These are phyloP conservation scores for Psidium friedrichsthalianum DNA, from an alignment of 345 rosid genomes.

Conservation along the genomic window DNA sequence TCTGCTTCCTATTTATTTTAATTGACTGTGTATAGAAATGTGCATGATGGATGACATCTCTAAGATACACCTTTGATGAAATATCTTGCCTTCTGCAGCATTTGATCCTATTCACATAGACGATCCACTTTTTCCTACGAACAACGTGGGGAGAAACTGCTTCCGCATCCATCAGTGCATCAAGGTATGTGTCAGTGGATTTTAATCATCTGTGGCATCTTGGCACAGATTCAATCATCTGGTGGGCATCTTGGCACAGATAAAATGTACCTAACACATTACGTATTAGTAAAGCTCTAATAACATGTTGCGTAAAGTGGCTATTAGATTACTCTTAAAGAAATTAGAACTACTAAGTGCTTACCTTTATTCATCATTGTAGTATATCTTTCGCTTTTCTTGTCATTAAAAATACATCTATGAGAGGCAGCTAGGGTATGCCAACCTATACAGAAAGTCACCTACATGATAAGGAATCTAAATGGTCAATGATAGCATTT, in stretches of 20 bases:
- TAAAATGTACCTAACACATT: background rate
- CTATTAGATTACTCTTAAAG: background rate
- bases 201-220: background rate
- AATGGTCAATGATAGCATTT: too few relatives aligned
- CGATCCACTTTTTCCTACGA: conserved; percentile 86
- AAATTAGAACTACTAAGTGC: background rate
- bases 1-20: background rate
- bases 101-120: conserved; percentile 96
- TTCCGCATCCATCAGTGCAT: conserved; percentile 97
- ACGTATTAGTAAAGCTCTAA: background rate
- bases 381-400: background rate
- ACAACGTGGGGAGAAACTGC: conserved; percentile 97
- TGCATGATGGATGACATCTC: background rate
- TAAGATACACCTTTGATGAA: conserved; percentile 4
- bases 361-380: background rate
- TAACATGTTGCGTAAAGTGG: background rate
- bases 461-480: too few relatives aligned
- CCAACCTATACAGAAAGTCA: background rate
- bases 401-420: background rate
- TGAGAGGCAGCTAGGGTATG: background rate
- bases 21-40: background rate
- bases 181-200: conserved; percentile 41
- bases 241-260: background rate
- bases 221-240: background rate
- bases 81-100: conserved; percentile 33